Percentiles rank a stretch among this genome's conserved stretches.
Conservation (phyloP, 2,329 filamentous ascomycete species). For the Phialophora verrucosa region DNA sequence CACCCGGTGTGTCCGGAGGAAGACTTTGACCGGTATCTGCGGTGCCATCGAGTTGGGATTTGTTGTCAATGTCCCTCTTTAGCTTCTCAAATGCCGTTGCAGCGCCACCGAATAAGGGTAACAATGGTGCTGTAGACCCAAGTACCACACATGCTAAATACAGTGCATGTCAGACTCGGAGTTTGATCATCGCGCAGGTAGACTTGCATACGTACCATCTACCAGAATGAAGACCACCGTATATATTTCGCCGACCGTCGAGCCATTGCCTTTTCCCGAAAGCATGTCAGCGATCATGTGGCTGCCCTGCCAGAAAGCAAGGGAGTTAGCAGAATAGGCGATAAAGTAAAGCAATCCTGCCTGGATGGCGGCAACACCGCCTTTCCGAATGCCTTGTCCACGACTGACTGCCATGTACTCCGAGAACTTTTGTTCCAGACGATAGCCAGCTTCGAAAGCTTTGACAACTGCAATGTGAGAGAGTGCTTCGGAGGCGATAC, state of each 20-base stretch:
- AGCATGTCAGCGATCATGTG: constrained; percentile 53
- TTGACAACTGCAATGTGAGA: constrained; percentile 57
- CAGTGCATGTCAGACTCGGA: too few relatives aligned
- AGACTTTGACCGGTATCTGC: too few relatives aligned
- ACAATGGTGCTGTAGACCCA: too few relatives aligned
- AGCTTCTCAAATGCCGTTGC: too few relatives aligned
- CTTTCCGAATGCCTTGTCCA: constrained; percentile 41
- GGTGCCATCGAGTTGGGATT: too few relatives aligned
- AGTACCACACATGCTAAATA: too few relatives aligned
- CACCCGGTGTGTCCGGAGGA: too few relatives aligned
- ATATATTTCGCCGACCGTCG: constrained; percentile 55
- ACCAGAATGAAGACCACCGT: constrained; percentile 63
- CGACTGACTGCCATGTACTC: constrained; percentile 40
- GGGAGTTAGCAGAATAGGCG: constrained; percentile 44
- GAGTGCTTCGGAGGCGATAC: constrained; percentile 62
- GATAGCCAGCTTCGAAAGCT: constrained; percentile 63
- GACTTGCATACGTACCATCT: constrained; percentile 48
- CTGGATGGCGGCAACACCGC: constrained; percentile 42
- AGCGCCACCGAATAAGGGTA: too few relatives aligned
- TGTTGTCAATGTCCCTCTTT: too few relatives aligned
- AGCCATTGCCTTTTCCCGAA: constrained; percentile 43
- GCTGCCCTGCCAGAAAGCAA: constrained; percentile 52
- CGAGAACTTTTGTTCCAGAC: constrained; percentile 42
- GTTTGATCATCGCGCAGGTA: constrained; percentile 41
- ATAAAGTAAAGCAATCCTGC: constrained; percentile 43